Base-by-base conservation (phyloP, 768 basidiomycete genomes). In the Lactifluus volemus region DNA sequence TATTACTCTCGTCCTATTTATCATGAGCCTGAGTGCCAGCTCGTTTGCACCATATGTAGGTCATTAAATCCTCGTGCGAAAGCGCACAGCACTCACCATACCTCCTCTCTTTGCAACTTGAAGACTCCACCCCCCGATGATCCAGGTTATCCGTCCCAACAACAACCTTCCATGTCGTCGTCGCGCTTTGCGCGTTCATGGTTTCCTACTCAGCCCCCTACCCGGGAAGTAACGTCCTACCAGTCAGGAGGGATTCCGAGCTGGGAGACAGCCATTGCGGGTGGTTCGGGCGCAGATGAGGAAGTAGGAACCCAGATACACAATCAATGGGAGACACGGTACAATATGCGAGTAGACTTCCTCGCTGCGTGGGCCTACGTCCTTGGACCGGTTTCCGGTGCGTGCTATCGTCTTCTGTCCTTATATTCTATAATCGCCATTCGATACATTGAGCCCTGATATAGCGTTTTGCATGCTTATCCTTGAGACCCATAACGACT, bases 401-500 rank as follows among this genome's bases (percentile, higher is more conserved):
- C 58, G 83, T 69, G 42, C 50, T 32, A 12, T 36, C 29, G 85
- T 85, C 45, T 85, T 2, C 70, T 25, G 25, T 25, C 25, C 25
- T 25, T 25, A 2, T 25, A 86, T 25, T 30, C 71, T 89, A 42
- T 76, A 87, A 7, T 78, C 86, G 17, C 64, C 42, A 15, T 61
- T 61, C 50, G 50, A 83, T 34, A 86, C 89, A 72, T 89, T 83
- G 14, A 79, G 79, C 58, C 85, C 84, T 65, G 81, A 21, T 32
- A 59, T 60, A 88, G 89, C 89, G 3, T 72, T 90, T 34, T 30
- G 76, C 1, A 71, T 89, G 36, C 77, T 91, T 10, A 78, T 88
- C n/a, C 63, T 84, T n/a, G 88, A 91, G 72, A 91, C 84, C 10
- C 80, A 81, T 62, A 87, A 86, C 67, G 85, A 89, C 71, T 86